Evolutionary conservation across 139 green algal genomes (phyloP).

Genomic region (Yamagishiella unicocca): DNA sequence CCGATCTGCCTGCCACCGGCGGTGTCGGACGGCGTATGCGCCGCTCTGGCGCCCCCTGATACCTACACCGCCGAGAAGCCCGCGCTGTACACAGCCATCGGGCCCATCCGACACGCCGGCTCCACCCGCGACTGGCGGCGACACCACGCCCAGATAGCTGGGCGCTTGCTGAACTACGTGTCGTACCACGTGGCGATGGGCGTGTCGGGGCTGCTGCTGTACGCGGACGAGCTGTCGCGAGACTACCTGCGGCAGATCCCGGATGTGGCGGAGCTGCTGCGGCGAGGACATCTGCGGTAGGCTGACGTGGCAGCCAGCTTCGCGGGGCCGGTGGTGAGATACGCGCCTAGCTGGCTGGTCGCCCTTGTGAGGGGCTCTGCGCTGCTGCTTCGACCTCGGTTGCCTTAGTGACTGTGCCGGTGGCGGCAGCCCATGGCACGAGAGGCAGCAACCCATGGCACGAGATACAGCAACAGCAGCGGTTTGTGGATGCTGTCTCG

Average conservation of each 20-base stretch:
- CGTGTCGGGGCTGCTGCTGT: conserved; percentile 1
- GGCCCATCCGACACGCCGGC: neutral
- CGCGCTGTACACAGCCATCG: neutral
- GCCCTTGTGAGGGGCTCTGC: neutral
- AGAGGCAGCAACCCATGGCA: neutral
- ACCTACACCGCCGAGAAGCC: neutral
- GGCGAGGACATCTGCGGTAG: neutral
- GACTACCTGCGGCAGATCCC: neutral
- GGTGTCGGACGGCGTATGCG: neutral
- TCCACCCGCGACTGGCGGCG: neutral
- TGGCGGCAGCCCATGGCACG: neutral
- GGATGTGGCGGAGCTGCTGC: neutral
- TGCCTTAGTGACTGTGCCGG: neutral
- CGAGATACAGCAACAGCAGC: neutral
- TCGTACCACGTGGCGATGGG: conserved; percentile 5
- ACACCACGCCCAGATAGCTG: neutral
- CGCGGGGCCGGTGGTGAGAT: neutral
- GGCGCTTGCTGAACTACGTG: neutral
- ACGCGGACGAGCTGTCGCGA: neutral
- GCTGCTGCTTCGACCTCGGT: neutral
- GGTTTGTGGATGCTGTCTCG: too few species aligned
- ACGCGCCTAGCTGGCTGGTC: neutral
- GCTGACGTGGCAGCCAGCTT: neutral
- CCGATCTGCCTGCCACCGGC: neutral
- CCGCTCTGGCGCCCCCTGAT: neutral